A percentile compares a stretch with the other conserved stretches of the same genome.
Evolutionary conservation across 1,284 basidiomycete species (phyloP).

Genomic region (Sporisorium graminicola): DNA sequence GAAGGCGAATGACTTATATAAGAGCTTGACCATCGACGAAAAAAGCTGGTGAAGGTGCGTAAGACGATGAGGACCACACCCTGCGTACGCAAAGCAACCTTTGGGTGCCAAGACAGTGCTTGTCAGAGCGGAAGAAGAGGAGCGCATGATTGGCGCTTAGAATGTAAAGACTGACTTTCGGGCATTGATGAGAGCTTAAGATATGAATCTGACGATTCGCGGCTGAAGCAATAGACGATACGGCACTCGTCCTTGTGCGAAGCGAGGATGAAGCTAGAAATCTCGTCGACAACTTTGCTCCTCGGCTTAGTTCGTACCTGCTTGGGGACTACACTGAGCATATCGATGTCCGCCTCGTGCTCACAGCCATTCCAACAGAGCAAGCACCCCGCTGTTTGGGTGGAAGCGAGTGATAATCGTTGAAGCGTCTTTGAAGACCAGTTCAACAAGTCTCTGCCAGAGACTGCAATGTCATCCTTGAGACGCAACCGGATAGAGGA

Average conservation of each 20-base stretch:
- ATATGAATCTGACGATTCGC: no score
- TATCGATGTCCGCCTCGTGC: no score
- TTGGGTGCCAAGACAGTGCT: neutral
- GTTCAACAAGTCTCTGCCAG: no score
- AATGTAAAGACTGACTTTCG: neutral
- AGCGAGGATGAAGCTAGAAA: slow-evolving; percentile 79
- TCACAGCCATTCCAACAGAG: no score
- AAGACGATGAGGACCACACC: neutral
- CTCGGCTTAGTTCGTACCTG: slow-evolving; percentile 77
- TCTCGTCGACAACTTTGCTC: slow-evolving; percentile 75
- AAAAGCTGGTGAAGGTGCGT: neutral
- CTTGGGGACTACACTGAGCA: no score
- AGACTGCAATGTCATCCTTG: no score
- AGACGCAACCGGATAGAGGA: no score
- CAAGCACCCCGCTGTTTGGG: no score
- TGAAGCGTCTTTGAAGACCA: no score
- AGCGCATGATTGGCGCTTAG: neutral
- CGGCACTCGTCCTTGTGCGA: slow-evolving; percentile 79
- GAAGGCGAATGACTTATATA: neutral
- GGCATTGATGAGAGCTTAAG: neutral
- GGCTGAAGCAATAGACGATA: slow-evolving; percentile 86
- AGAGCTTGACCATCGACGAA: neutral
- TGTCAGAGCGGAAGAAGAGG: neutral
- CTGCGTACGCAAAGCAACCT: neutral
- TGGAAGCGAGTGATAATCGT: no score